Conservation (phyloP, 2,329 filamentous ascomycete genomes). For the Hymenotorrendiella dingleyae region DNA sequence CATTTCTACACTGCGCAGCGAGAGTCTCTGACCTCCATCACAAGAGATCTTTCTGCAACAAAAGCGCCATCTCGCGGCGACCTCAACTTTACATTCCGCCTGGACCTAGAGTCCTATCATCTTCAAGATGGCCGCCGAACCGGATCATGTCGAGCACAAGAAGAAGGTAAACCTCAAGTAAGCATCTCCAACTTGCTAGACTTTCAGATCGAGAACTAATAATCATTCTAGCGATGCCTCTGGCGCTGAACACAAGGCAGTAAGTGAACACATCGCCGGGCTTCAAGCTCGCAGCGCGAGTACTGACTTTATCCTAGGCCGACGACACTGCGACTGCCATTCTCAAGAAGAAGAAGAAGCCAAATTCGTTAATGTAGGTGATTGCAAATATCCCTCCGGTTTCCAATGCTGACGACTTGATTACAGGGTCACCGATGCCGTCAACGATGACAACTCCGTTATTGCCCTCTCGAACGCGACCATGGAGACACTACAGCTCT, state of each 20-base stretch:
- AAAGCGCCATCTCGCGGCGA: constrained; percentile 10
- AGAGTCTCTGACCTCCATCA: constrained; percentile 6
- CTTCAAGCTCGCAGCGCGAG: constrained; percentile 20
- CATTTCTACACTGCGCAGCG: neutral
- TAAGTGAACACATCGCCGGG: constrained; percentile 40
- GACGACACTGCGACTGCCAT: constrained; percentile 94
- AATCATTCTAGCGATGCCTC: constrained; percentile 66
- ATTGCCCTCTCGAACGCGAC: constrained; percentile 97
- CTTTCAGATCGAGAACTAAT: constrained; percentile 33
- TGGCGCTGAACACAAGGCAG: constrained; percentile 78
- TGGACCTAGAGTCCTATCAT: constrained; percentile 8
- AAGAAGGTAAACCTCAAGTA: constrained; percentile 81
- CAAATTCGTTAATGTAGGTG: constrained; percentile 91
- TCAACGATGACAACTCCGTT: constrained; percentile 99
- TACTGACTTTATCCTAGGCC: constrained; percentile 49
- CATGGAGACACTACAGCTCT: constrained; percentile 96
- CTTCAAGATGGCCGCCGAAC: constrained; percentile 64
- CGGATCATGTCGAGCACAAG: constrained; percentile 60
- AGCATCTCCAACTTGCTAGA: constrained; percentile 31
- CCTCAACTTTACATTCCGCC: constrained; percentile 3
- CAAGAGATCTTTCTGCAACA: constrained; percentile 3
- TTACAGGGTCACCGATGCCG: constrained; percentile 87
- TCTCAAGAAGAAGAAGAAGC: constrained; percentile 99
- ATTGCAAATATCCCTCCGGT: constrained; percentile 14
- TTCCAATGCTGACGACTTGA: constrained; percentile 30